These are phyloP conservation scores for Sarocladium brachiariae DNA, from an alignment of 2,329 filamentous ascomycete species.

Conservation along the genomic window DNA sequence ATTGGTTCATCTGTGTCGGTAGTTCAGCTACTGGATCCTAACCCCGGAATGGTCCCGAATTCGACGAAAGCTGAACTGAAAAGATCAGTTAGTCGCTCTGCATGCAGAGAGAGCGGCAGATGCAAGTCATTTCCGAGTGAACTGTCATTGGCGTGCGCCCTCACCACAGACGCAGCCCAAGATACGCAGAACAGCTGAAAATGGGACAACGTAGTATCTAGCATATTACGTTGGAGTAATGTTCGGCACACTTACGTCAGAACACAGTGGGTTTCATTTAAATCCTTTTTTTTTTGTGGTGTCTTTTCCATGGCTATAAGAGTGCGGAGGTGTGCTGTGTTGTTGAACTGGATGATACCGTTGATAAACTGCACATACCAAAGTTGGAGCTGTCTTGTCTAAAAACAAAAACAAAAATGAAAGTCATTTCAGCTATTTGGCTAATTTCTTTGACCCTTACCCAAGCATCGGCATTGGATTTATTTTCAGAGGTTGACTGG, in stretches of 20 bases:
- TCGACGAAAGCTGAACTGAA: too few species aligned
- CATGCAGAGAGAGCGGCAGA: not conserved
- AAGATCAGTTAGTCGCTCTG: too few species aligned
- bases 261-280: not conserved
- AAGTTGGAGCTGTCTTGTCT: too few species aligned
- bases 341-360: not conserved
- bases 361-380: too few species aligned
- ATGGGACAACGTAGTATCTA: not conserved
- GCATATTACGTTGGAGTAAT: not conserved
- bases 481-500: constrained; percentile 9
- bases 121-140: not conserved
- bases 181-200: not conserved
- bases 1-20: too few species aligned
- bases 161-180: not conserved
- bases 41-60: too few species aligned
- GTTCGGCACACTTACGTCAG: not conserved
- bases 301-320: not conserved
- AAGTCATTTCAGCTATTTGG: too few species aligned
- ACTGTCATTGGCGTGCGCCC: not conserved
- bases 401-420: too few species aligned
- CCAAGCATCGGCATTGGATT: not conserved
- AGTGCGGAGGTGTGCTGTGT: not conserved
- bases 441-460: too few species aligned
- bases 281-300: too few species aligned
- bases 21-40: too few species aligned